A percentile compares a stretch with the other conserved stretches of the same genome.
phyloP scores from a whole-genome alignment of 2,329 filamentous ascomycete genomes.

The Cercospora zeina region DNA sequence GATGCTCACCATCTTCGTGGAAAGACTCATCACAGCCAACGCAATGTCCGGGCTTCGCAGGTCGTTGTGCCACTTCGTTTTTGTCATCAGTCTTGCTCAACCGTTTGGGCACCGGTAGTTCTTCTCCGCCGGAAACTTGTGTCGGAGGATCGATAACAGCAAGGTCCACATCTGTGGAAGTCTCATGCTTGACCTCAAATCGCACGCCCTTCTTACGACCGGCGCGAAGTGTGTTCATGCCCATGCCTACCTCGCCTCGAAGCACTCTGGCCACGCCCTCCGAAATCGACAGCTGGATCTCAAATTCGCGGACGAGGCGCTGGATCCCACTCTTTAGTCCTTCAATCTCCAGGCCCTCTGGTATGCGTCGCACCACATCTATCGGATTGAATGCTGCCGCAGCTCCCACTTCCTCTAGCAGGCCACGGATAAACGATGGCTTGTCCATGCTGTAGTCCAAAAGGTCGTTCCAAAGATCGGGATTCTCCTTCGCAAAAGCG shows the following conservation, averaged over 20 bases:
- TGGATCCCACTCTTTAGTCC: conserved; percentile 84
- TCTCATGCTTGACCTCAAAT: conserved; percentile 66
- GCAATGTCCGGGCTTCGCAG: conserved; percentile 43
- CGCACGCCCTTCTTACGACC: conserved; percentile 85
- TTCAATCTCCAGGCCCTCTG: conserved; percentile 88
- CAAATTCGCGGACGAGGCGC: conserved; percentile 91
- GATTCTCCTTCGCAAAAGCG: conserved; percentile 87
- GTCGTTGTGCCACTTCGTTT: conserved; percentile 20
- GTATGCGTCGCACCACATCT: conserved; percentile 83
- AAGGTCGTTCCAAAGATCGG: conserved; percentile 91
- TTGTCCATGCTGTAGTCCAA: conserved; percentile 98
- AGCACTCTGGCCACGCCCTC: conserved; percentile 85
- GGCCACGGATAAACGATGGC: conserved; percentile 84
- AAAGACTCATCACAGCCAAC: conserved; percentile 44
- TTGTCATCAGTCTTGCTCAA: conserved; percentile 28
- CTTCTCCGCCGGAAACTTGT: conserved; percentile 30
- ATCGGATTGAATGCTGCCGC: conserved; percentile 77
- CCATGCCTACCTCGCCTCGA: conserved; percentile 79
- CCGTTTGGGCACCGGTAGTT: conserved; percentile 28
- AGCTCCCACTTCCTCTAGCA: conserved; percentile 92
- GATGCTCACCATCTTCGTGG: conserved; percentile 41
- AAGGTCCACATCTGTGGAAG: conserved; percentile 37
- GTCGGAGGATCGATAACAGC: conserved; percentile 38
- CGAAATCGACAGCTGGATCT: conserved; percentile 90
- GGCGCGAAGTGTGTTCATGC: conserved; percentile 75